Evolutionary conservation across 768 basidiomycete genomes (phyloP), one percentile per base, ranked within the genome.

Genomic region (Cubamyces lactineus): DNA sequence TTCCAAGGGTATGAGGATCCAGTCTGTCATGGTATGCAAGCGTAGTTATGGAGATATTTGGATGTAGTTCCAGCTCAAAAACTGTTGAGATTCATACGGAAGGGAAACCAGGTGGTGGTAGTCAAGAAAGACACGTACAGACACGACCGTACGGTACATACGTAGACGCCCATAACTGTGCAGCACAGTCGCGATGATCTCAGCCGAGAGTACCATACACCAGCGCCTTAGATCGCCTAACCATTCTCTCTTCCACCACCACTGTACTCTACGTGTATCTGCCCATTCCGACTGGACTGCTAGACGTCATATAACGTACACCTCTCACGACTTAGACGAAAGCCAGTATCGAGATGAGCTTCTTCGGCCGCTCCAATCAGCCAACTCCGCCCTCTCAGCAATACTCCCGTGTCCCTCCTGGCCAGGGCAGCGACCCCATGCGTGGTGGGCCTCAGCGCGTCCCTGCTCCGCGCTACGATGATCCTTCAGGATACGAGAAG

Each of bases 361-460:
- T 68, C 67, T 68, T 68, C 45, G 53, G 63, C 9, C 53, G 24
- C 17, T 46, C 45, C 55, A 66, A 62, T 41, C 62, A 66, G 46
- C 59, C 56, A 19, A 43, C 62, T 12, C 61, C 51, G 12, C 75
- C 80, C 1, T 67, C 80, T 41, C 73, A 75, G 39, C 73, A 74
- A 23, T 83, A 85, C 71, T 72, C 74, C 50, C 80, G 82, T 57
- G 39, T 82, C 8, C 80, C 82, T 5, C 73, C 34, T 34, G 34
- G 34, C 34, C 34, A 68, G 9, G 76, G 78, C 40, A 66, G 47
- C 50, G 61, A 65, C 53, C 59, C 52, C 23, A 63, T 53, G 65
- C 49, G 56, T 12, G 21, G 50, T 23, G 54, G 61, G 8, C 46
- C 62, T 46, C 60, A 60, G 15, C 66, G 71, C 5, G 70, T 70